phyloP scores from a whole-genome alignment of 2,329 filamentous ascomycete genomes.

The Drechslera avenae region DNA sequence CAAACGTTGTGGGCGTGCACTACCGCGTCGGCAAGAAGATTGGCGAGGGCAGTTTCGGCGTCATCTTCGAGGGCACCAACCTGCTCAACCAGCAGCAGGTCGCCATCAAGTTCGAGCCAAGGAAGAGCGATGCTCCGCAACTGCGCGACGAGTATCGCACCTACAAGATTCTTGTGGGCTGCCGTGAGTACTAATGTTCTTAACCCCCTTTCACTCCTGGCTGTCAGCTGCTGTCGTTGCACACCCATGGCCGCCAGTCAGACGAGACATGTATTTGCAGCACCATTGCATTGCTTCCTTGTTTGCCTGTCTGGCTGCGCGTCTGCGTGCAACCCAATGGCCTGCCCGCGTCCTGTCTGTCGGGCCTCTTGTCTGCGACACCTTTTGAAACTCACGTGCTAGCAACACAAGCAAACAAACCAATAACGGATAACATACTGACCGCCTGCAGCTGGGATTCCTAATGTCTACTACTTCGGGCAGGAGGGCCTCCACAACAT shows the following conservation, averaged over 20 bases:
- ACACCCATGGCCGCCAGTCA: neutral
- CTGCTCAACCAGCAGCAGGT: conserved; percentile 99
- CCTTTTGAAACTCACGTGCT: too few species aligned
- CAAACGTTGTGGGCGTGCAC: conserved; percentile 97
- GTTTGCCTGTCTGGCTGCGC: too few species aligned
- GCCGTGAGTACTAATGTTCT: conserved; percentile 72
- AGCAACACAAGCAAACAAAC: too few species aligned
- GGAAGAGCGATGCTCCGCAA: conserved; percentile 98
- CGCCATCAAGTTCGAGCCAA: conserved; percentile 99
- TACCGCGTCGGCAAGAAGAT: conserved; percentile 99
- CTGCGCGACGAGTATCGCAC: conserved; percentile 97
- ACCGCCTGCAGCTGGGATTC: conserved; percentile 77
- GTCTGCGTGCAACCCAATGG: too few species aligned
- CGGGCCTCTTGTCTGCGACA: too few species aligned
- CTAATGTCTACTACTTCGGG: conserved; percentile 99
- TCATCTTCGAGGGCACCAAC: conserved; percentile 98
- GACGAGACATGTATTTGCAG: neutral
- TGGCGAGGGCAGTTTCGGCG: conserved; percentile 96
- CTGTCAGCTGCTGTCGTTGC: conserved; percentile 10
- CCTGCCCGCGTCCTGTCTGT: too few species aligned
- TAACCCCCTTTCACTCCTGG: conserved; percentile 11
- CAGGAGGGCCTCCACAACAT: conserved; percentile 99
- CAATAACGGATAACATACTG: conserved; percentile 10
- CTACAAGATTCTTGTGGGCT: conserved; percentile 99
- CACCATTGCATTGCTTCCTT: too few species aligned